Base-by-base conservation (phyloP, 805 yeast genomes). In the Sungouiozyma ichnusensis region DNA sequence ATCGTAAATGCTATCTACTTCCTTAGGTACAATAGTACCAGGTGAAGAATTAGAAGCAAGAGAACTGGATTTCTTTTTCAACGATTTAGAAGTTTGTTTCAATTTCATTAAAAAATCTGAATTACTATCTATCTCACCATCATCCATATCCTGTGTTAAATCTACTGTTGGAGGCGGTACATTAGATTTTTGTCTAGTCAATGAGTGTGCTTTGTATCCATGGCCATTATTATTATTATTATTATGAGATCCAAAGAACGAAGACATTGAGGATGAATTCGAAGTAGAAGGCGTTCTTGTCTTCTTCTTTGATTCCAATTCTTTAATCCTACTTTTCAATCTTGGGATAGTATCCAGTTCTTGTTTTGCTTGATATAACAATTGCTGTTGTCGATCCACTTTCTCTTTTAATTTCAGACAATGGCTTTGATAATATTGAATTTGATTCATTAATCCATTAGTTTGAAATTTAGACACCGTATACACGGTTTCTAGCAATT, bases 401-500 rank as follows among this genome's bases (percentile, higher is more conserved):
- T 53, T 53, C 31, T 57, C 58, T 31, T 51, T 45, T 18, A 57
- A 33, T 35, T 53, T 53, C 9, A 48, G 39, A 27, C 58, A 48
- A 29, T 50, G 44, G 9, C 42, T 46, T 36, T 52, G 57, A 35
- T 54, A 56, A 42, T 55, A 55, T 35, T 48, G 49, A 16, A 54
- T 50, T 36, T 57, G 54, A 16, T 52, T 49, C 5, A 47, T 35
- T 35, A 57, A 39, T 1, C 55, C 55, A 9, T 46, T 49, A n/a
- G 46, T 45, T 45, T 59, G 64, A 43, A 59, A 59, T 34, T 55
- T 55, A 2, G 62, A 48, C 2, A 55, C 57, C 16, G 50, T 55
- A 40, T 54, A 55, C 3, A 60, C 33, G 9, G 46, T 49, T 29
- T 58, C 63, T 34, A 58, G 24, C 3, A 49, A 38, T 1, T 48